Percentiles rank a stretch among this genome's conserved stretches.
phyloP scores from a whole-genome alignment of 768 basidiomycete species.

The Boletus sp. region DNA sequence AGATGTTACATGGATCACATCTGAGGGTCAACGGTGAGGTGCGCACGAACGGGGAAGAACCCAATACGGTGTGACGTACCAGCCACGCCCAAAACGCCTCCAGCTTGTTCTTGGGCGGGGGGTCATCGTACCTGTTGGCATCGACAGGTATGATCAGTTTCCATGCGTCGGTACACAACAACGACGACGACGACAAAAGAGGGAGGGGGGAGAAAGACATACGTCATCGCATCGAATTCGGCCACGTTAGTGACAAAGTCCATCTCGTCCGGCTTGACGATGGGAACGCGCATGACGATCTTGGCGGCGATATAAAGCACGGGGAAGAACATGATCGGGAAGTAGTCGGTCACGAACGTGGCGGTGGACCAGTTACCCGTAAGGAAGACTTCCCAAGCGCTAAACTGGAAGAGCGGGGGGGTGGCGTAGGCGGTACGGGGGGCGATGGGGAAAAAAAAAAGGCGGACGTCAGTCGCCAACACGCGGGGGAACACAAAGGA shows the following conservation, averaged over 20 bases:
- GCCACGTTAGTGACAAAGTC: conserved; percentile 24
- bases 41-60: neutral
- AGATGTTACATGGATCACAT: conserved; percentile 1
- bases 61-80: conserved; percentile 8
- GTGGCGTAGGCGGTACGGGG: too few relatives aligned
- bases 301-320: conserved; percentile 38
- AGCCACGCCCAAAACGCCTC: conserved; percentile 31
- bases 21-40: neutral
- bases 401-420: conserved; percentile 27
- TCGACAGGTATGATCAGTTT: neutral
- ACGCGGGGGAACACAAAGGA: too few relatives aligned
- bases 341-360: conserved; percentile 42
- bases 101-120: conserved; percentile 22
- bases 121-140: conserved; percentile 24
- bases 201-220: neutral
- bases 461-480: neutral
- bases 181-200: neutral
- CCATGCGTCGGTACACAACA: too few relatives aligned
- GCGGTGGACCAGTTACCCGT: conserved; percentile 36
- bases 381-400: conserved; percentile 42
- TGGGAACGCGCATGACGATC: conserved; percentile 7
- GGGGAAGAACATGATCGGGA: conserved; percentile 44
- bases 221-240: conserved; percentile 32
- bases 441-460: too few relatives aligned
- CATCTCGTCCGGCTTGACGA: conserved; percentile 18